Evolutionary conservation across 73 alveolate genomes (phyloP).

Genomic region (Symbiodinium pilosum): DNA sequence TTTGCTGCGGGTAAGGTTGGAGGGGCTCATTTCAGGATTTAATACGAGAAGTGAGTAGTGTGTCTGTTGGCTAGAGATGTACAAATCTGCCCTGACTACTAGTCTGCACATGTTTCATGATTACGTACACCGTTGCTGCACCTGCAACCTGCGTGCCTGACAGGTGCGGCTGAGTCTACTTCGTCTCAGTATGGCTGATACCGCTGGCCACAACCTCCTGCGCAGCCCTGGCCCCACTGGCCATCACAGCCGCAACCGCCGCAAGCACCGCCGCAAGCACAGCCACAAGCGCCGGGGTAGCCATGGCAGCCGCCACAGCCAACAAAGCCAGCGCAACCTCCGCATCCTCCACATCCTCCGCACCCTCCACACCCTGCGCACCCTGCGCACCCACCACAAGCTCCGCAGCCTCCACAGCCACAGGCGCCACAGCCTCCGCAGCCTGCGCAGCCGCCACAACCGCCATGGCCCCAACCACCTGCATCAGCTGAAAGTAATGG

Average conservation of each 20-base stretch:
- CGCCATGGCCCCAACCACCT: conserved; percentile 11
- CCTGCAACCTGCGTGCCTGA: no score
- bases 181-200: neutral
- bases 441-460: neutral
- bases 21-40: no score
- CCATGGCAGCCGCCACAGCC: neutral
- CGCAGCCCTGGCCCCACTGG: conserved; percentile 17
- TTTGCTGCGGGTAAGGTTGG: no score
- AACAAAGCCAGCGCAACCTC: neutral
- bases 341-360: neutral
- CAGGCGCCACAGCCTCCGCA: neutral
- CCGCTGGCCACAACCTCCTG: conserved; percentile 8
- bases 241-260: neutral
- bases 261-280: neutral
- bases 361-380: neutral
- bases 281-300: neutral
- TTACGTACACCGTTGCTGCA: no score
- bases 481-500: neutral
- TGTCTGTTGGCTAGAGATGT: no score
- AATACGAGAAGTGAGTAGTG: no score
- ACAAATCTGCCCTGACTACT: no score
- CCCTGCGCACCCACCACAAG: neutral
- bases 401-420: neutral
- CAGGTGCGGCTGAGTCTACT: no score
- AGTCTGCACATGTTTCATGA: no score